Base-by-base conservation (phyloP, 2,329 filamentous ascomycete genomes). In the Monilinia fructigena region DNA sequence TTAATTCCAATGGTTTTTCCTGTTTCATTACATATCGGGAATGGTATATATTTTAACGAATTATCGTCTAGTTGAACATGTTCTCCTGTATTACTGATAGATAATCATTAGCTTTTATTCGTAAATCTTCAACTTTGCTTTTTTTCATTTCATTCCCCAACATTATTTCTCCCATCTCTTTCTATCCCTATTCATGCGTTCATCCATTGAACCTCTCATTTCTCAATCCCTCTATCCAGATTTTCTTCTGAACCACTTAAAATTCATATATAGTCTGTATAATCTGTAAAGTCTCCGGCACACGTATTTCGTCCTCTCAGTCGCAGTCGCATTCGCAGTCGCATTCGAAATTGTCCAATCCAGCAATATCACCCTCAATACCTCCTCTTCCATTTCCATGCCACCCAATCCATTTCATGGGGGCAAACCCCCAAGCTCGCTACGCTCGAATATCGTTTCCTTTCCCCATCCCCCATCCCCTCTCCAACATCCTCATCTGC, bases 21-120 rank as follows among this genome's bases (percentile, higher is more conserved):
- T 16, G 95, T 98, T 79, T 98, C 95, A 79, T 93, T 91, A 85
- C 95, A 98, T 45, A 84, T 83, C 31, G 91, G 91, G 78, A 98
- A 98, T 50, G 94, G 92, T 55, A 95, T 88, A 83, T 95, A 98
- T 83, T 96, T 85, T 66, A 97, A 86, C 77, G 96, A 89, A 75
- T 95, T 89, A 70, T 88, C 83, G 47, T 84, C 83, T 76, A 96
- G 88, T 75, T 92, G 89, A 75, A 97, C 89, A 82, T 96, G 92
- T 78, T 96, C 92, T 77, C 92, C 92, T 11, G 91, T 95, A 74
- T 96, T 91, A 74, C 91, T 95, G 60, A 59, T 47, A 11, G 16
- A n/a, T n/a, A 58, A 31, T 23, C n/a, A 18, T 59, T 47, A 59
- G 56, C 26, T n/a, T 47, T 47, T 16, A 35, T 35, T 59, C 26